phyloP scores from a whole-genome alignment of 805 yeast species.

The Candida quercuum region DNA sequence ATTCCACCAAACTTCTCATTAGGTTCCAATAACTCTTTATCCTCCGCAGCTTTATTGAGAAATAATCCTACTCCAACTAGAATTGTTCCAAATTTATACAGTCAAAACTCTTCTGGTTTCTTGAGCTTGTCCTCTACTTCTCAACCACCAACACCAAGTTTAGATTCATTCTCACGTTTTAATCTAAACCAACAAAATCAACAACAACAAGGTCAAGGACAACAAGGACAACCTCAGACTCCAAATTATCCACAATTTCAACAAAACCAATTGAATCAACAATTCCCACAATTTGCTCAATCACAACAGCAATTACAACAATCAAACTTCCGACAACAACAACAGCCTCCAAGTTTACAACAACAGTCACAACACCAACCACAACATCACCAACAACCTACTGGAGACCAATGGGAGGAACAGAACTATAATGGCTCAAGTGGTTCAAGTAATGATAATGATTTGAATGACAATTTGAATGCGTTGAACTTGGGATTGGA shows the following conservation, averaged over 20 bases:
- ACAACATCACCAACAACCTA: slow-evolving; percentile 2
- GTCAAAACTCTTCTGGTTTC: slow-evolving; percentile 7
- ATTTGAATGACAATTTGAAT: slow-evolving; percentile 20
- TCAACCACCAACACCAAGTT: slow-evolving; percentile 27
- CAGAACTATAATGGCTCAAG: slow-evolving; percentile 2
- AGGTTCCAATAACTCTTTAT: slow-evolving; percentile 15
- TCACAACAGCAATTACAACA: slow-evolving; percentile 3
- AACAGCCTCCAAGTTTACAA: slow-evolving; percentile 12
- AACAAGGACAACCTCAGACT: slow-evolving; percentile 2
- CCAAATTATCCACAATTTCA: too few species aligned
- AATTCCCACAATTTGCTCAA: slow-evolving; percentile 2
- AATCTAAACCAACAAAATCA: slow-evolving; percentile 3
- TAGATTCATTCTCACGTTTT: slow-evolving; percentile 24
- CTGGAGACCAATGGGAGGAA: slow-evolving; percentile 3
- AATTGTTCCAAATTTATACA: slow-evolving; percentile 16
- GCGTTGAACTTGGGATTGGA: slow-evolving; percentile 21
- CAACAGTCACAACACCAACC: not conserved
- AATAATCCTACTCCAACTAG: slow-evolving; percentile 26
- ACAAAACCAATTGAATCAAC: slow-evolving; percentile 2
- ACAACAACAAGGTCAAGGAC: slow-evolving; percentile 5
- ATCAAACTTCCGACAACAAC: slow-evolving; percentile 8
- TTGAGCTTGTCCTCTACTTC: slow-evolving; percentile 14
- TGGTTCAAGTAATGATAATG: slow-evolving; percentile 14
- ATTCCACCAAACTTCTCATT: slow-evolving; percentile 23
- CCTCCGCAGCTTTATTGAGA: slow-evolving; percentile 25